Percentiles rank a stretch among this genome's conserved stretches.
phyloP scores from a whole-genome alignment of 345 rosid species.

The Populus nigra region DNA sequence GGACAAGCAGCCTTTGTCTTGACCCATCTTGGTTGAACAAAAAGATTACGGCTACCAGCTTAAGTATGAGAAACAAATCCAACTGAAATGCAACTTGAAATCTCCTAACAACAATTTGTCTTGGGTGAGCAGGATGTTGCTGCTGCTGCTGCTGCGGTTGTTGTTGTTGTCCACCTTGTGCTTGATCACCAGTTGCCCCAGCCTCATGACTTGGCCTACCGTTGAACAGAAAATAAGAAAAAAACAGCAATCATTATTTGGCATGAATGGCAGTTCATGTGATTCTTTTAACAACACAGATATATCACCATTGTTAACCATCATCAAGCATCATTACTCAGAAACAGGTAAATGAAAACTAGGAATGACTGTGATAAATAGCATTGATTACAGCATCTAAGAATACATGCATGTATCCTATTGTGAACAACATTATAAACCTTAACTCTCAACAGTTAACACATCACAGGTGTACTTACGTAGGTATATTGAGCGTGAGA shows the following conservation, averaged over 20 bases:
- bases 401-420: neutral
- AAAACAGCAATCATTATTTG: neutral
- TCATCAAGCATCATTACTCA: neutral
- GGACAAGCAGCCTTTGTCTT: slow-evolving; percentile 78
- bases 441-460: neutral
- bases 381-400: neutral
- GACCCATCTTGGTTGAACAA: slow-evolving; percentile 99
- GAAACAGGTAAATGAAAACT: neutral
- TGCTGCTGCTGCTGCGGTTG: slow-evolving; percentile 59
- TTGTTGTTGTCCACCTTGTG: slow-evolving; percentile 43
- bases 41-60: slow-evolving; percentile 92
- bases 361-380: neutral
- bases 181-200: slow-evolving; percentile 43
- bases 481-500: slow-evolving; percentile 80
- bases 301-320: neutral
- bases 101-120: slow-evolving; percentile 81
- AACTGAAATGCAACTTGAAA: slow-evolving; percentile 91
- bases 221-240: slow-evolving; percentile 6
- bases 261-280: neutral
- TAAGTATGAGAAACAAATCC: slow-evolving; percentile 79
- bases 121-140: slow-evolving; percentile 61
- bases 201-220: slow-evolving; percentile 39
- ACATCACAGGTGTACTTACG: slow-evolving; percentile 48
- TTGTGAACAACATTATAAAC: neutral
- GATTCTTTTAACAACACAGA: neutral